phyloP scores from a whole-genome alignment of 352 stramenopile genomes.

The Thraustochytrium sp. region DNA sequence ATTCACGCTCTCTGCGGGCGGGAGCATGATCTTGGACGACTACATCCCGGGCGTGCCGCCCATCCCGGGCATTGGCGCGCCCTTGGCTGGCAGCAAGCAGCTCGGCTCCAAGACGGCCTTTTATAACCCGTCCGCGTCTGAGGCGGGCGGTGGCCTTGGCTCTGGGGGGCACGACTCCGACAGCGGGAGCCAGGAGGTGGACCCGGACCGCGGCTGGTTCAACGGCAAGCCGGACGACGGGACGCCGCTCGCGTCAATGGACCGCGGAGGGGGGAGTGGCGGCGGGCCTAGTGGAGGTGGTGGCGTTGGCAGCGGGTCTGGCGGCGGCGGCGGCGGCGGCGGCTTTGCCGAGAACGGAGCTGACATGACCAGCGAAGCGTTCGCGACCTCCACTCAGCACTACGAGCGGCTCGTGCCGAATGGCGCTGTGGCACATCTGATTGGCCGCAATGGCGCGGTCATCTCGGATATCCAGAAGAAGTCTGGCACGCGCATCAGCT shows the following conservation, averaged over 20 bases:
- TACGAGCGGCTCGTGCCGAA: slow-evolving; percentile 24
- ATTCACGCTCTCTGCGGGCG: background rate
- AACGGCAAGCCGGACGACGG: background rate
- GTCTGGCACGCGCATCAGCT: background rate
- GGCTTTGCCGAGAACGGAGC: background rate
- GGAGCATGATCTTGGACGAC: background rate
- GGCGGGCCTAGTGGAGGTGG: no score
- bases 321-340: no score
- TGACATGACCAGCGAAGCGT: background rate
- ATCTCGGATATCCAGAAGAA: slow-evolving; percentile 24
- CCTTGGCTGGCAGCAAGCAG: no score
- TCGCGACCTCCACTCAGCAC: background rate
- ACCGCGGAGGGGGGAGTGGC: no score
- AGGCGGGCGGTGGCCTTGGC: background rate
- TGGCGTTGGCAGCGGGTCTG: no score
- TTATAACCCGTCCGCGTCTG: no score
- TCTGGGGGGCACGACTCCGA: background rate
- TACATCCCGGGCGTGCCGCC: background rate
- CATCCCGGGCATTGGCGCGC: background rate
- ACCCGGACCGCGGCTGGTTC: background rate
- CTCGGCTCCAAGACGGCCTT: no score
- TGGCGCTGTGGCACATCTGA: background rate
- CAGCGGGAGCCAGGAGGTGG: background rate
- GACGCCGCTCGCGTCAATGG: no score
- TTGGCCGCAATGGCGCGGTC: background rate